A percentile compares a stretch with the other conserved stretches of the same genome.
Conservation (phyloP, 441 rosid genomes). For the Hura crepitans region DNA sequence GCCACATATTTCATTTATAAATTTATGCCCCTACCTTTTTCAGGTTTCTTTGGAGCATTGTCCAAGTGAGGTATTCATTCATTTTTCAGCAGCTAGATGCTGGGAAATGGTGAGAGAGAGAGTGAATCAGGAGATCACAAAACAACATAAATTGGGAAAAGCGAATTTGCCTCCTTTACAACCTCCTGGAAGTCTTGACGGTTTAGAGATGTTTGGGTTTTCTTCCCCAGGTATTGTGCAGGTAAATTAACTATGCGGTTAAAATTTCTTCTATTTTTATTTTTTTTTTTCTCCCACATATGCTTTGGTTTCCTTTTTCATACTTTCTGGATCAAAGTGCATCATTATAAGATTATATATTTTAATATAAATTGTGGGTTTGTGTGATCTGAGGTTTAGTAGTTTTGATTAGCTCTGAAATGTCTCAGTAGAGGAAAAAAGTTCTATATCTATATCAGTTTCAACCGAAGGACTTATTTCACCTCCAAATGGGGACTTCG, state of each 20-base stretch:
- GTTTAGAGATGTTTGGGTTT: constrained; percentile 95
- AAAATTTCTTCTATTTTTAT: no score
- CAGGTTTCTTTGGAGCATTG: constrained; percentile 83
- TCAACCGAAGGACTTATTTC: background rate
- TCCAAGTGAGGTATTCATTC: constrained; percentile 79
- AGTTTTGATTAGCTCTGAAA: background rate
- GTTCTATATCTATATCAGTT: background rate
- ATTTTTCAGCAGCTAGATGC: constrained; percentile 77
- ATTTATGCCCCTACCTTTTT: constrained; percentile 23
- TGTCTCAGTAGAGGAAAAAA: background rate
- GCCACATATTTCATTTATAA: background rate
- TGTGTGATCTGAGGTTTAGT: background rate
- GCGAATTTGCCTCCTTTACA: constrained; percentile 82
- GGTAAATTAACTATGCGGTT: constrained; percentile 39
- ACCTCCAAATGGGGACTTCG: background rate
- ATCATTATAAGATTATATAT: background rate
- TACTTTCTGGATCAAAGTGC: background rate
- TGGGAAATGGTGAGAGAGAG: constrained; percentile 99
- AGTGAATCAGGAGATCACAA: constrained; percentile 87
- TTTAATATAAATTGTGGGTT: background rate
- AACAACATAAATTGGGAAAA: constrained; percentile 75
- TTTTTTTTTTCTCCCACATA: background rate
- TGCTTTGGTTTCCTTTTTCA: background rate
- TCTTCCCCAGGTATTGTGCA: constrained; percentile 90
- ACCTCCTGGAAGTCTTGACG: constrained; percentile 97